Conservation (phyloP, 768 basidiomycete species). For the Tulasnella sp. region DNA sequence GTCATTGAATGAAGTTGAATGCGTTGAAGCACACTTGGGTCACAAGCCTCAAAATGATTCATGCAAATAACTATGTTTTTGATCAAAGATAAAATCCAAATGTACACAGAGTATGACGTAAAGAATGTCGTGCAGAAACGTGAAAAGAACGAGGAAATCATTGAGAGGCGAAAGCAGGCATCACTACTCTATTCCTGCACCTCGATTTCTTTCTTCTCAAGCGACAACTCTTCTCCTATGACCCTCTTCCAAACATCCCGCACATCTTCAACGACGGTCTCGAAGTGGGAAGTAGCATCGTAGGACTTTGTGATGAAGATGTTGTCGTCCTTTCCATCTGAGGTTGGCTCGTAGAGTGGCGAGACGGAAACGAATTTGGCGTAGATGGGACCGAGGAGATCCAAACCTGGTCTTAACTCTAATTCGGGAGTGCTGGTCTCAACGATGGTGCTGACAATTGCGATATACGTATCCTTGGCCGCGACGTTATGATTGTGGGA, state of each 20-base stretch:
- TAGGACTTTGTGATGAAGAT: slow-evolving; percentile 97
- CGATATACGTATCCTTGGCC: slow-evolving; percentile 87
- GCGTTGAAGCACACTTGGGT: too few relatives aligned
- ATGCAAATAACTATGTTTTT: too few relatives aligned
- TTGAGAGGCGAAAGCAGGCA: too few relatives aligned
- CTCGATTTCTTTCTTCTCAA: slow-evolving; percentile 69
- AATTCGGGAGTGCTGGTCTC: slow-evolving; percentile 86
- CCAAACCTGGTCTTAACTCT: slow-evolving; percentile 85
- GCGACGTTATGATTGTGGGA: slow-evolving; percentile 96
- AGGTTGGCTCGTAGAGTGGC: slow-evolving; percentile 79
- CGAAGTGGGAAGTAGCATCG: slow-evolving; percentile 97
- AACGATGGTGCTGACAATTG: slow-evolving; percentile 96
- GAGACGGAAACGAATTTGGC: slow-evolving; percentile 91
- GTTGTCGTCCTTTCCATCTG: slow-evolving; percentile 67
- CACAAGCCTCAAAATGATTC: too few relatives aligned
- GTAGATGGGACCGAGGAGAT: slow-evolving; percentile 80
- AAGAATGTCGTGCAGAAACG: too few relatives aligned
- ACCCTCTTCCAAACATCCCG: slow-evolving; percentile 92
- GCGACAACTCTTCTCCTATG: slow-evolving; percentile 53
- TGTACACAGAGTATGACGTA: too few relatives aligned
- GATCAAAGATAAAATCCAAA: too few relatives aligned
- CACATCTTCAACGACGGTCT: slow-evolving; percentile 96
- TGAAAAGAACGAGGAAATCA: not conserved
- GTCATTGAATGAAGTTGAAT: too few relatives aligned
- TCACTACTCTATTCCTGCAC: slow-evolving; percentile 1